Evolutionary conservation across 2,329 filamentous ascomycete species (phyloP), one percentile per base, ranked within the genome.

Genomic region (Botrytis deweyae): DNA sequence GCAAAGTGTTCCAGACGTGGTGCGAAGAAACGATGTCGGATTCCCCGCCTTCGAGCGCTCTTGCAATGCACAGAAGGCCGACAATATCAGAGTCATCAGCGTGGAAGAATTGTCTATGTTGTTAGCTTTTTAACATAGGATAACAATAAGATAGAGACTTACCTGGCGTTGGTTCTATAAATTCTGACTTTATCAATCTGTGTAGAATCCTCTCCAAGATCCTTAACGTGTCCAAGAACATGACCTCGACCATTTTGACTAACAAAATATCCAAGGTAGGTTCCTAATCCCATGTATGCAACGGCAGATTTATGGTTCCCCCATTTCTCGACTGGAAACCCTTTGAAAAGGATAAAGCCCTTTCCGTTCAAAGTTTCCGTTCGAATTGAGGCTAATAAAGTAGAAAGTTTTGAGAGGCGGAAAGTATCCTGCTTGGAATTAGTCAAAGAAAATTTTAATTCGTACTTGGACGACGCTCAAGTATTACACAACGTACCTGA

Each of bases 291-390:
- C 91, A 97, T 95, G 84, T 97, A 97, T n/a, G 92, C 93, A 18
- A 94, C 90, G 12, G 93, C 93, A 18, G 90, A 93, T 84, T 97
- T 97, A 81, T 90, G 88, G 70, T 89, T 88, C 0, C 91, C 90
- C 94, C 94, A 97, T 83, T 88, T 81, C 62, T 87, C 80, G 1
- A 94, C 92, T 1, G 93, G 94, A 81, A 97, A 91, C 70, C 92
- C 90, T 82, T 96, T 97, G 86, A 97, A 96, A 22, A 97, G 87
- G 76, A 96, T 92, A 84, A 97, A 97, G 25, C 94, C 94, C 80
- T 96, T 96, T 76, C 93, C 94, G 80, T 97, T 89, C 73, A 97
- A 83, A n/a, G 93, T 84, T 75, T 93, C 91, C 29, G 87, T 84
- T 68, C 89, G 87, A 75, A 93, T 85, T 4, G 86, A 82, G 9